These are phyloP conservation scores for Saccharomycopsis schoenii DNA, from an alignment of 805 yeast genomes.

Conservation along the genomic window DNA sequence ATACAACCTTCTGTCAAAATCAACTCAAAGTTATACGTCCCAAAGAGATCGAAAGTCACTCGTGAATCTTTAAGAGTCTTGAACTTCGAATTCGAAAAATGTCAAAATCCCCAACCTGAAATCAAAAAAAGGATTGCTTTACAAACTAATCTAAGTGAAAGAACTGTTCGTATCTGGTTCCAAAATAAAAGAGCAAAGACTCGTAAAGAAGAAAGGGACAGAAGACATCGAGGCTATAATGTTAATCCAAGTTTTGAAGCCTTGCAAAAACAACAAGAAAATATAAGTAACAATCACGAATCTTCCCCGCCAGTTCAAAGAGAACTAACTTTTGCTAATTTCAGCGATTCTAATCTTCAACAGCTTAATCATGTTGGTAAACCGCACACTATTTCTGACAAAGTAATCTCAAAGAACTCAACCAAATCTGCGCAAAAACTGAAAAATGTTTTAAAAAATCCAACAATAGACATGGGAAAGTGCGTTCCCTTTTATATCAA, in stretches of 20 bases:
- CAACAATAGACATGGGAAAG: constrained; percentile 18
- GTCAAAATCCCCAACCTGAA: constrained; percentile 70
- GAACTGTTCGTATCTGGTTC: constrained; percentile 88
- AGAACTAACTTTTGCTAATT: not conserved
- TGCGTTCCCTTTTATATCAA: constrained; percentile 46
- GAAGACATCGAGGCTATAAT: constrained; percentile 23
- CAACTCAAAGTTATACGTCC: not conserved
- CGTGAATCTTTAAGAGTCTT: constrained; percentile 68
- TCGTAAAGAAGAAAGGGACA: constrained; percentile 47
- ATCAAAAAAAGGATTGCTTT: constrained; percentile 60
- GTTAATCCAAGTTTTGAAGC: not conserved
- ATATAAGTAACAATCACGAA: constrained; percentile 1
- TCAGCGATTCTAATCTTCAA: not conserved
- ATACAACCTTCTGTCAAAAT: not conserved
- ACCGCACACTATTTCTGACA: not conserved
- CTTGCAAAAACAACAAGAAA: constrained; percentile 15
- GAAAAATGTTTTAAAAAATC: not conserved
- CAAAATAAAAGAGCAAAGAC: constrained; percentile 80
- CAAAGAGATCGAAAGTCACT: constrained; percentile 60
- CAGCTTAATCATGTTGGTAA: not conserved
- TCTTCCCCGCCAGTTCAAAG: not conserved
- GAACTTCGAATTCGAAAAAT: constrained; percentile 56
- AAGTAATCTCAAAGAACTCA: not conserved
- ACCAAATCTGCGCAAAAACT: constrained; percentile 16
- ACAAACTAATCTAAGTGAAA: constrained; percentile 71